Evolutionary conservation across 306 rosid genomes (phyloP).

Genomic region (Cyclanthera cordifolia): DNA sequence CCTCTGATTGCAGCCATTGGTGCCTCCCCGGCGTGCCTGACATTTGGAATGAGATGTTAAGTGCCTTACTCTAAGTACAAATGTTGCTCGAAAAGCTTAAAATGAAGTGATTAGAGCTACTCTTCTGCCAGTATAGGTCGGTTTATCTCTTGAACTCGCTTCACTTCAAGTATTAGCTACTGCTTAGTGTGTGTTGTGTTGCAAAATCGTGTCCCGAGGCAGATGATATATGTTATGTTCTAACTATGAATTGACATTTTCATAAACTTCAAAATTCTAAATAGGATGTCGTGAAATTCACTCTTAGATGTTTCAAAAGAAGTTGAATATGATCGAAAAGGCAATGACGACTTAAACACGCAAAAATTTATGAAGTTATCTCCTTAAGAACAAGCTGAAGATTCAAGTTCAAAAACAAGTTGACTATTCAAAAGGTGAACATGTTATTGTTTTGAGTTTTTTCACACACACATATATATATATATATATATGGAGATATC

Average conservation of each 20-base stretch:
- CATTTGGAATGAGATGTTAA: conserved; percentile 82
- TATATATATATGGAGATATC: neutral
- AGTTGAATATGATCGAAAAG: neutral
- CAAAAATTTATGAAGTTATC: neutral
- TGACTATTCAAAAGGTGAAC: neutral
- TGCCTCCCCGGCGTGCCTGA: conserved; percentile 99
- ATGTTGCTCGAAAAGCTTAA: neutral
- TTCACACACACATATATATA: too few relatives aligned
- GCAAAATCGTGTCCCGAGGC: neutral
- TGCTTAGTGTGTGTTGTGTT: conserved; percentile 8
- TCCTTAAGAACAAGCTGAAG: neutral
- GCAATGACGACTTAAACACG: neutral
- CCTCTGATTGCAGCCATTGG: conserved; percentile 99
- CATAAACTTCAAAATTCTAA: neutral
- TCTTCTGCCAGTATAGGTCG: conserved; percentile 19
- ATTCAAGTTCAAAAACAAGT: neutral
- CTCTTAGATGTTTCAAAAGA: neutral
- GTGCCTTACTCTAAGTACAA: conserved; percentile 41
- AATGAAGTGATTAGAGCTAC: conserved; percentile 24
- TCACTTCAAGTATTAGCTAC: neutral
- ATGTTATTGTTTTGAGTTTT: neutral
- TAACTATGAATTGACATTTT: neutral
- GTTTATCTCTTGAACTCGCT: conserved; percentile 17
- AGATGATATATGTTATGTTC: neutral
- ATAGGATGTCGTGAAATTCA: neutral